Base-by-base conservation (phyloP, 2,329 filamentous ascomycete species). In the Bertia moriformis region DNA sequence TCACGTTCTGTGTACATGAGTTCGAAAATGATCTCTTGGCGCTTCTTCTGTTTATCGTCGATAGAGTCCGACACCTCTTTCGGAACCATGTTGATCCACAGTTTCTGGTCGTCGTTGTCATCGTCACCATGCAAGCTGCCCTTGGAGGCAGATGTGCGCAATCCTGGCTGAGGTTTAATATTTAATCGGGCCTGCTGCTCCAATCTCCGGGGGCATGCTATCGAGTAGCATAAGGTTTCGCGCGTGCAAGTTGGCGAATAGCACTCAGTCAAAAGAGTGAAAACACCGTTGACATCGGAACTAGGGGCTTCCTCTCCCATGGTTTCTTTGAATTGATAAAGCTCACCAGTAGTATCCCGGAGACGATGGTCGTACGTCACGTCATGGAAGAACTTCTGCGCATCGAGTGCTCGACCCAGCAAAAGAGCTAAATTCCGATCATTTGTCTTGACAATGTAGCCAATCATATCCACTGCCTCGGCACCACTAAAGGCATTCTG, bases 331-430 rank as follows among this genome's bases (percentile, higher is more conserved):
- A 98, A 98, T 55, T 96, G 89, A 58, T 96, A 98, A 58, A 98
- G 83, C 59, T 98, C 91, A 39, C 80, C 82, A 30, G 80, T 75
- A n/a, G 89, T 93, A 59, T 98, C 91, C 59, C 91, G 83, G 50
- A 98, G 65, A 37, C 91, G 76, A 59, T 98, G 91, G 50, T 95
- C 89, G 59, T 98, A 98, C 1, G 89, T 95, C 38, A 96, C 91
- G 67, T 98, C 91, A 63, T 98, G 91, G 56, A 98, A 98, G 63
- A 94, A 95, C 57, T 96, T 96, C 55, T 98, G 91, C 18, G 91
- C 91, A 61, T 98, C 91, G 43, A 98, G 65, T 32, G 91, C 87
- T 54, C 91, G 76, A 44, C 91, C 91, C 14, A 98, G 67, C 7
- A 98, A 73, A 38, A 98, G 66, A 10, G 91, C 91, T 43, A 98